phyloP scores from a whole-genome alignment of 176 grass and related monocot genomes.

The Stipa capillata region DNA sequence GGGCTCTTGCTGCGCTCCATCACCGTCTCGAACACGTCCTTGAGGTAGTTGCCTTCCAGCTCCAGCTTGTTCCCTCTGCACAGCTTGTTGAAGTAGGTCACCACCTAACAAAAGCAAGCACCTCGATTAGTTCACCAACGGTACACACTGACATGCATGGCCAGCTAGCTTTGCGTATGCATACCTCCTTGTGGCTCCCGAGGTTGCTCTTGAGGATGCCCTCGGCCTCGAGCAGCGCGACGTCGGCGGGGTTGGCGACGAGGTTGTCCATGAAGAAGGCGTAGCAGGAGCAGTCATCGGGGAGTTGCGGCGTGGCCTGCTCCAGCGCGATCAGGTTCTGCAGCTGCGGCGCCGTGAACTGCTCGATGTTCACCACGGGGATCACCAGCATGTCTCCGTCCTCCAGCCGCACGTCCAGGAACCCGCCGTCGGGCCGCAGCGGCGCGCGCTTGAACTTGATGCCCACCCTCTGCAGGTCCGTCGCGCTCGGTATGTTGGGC shows the following conservation, averaged over 20 bases:
- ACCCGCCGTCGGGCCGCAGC: neutral
- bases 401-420: constrained; percentile 7
- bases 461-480: constrained; percentile 2
- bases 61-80: neutral
- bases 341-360: neutral
- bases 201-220: constrained; percentile 5
- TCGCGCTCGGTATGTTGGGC: neutral
- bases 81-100: neutral
- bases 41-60: neutral
- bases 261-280: constrained; percentile 6
- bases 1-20: neutral
- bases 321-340: constrained; percentile 9
- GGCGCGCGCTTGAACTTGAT: neutral
- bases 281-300: neutral
- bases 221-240: neutral
- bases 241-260: neutral
- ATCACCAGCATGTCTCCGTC: constrained; percentile 1
- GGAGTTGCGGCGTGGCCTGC: constrained; percentile 2
- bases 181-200: neutral
- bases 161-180: neutral
- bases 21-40: neutral
- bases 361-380: neutral
- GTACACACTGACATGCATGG: too few relatives aligned
- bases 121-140: neutral
- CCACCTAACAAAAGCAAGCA: neutral